Conservation (phyloP, 331 rosid genomes). For the Quercus phellos region DNA sequence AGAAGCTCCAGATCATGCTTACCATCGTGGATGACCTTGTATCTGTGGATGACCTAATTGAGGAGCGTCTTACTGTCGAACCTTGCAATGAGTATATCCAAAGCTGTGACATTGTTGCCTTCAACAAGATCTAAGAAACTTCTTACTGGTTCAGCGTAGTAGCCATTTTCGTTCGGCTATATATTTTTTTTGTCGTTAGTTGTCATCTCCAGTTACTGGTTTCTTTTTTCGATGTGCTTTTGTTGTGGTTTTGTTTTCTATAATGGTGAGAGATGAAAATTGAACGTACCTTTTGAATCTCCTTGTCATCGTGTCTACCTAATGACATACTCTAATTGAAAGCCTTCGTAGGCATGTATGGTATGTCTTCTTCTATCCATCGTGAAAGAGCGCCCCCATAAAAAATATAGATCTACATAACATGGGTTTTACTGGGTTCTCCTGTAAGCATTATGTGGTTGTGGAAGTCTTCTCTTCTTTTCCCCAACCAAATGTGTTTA, state of each 20-base stretch:
- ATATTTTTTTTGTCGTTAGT: conserved; percentile 1
- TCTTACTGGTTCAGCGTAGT: conserved; percentile 4
- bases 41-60: conserved; percentile 66
- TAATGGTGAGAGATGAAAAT: conserved; percentile 23
- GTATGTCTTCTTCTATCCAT: too few relatives aligned
- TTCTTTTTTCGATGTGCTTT: conserved; percentile 17
- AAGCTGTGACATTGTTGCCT: conserved; percentile 89
- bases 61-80: conserved; percentile 63
- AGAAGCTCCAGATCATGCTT: conserved; percentile 80
- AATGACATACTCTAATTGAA: conserved; percentile 7
- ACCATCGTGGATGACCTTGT: conserved; percentile 80
- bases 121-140: conserved; percentile 70
- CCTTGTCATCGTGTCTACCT: neutral
- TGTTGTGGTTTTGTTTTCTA: conserved; percentile 24
- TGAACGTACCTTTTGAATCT: conserved; percentile 6
- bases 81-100: conserved; percentile 64
- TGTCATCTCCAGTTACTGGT: neutral
- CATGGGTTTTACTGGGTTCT: too few relatives aligned
- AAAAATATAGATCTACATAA: too few relatives aligned
- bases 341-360: neutral
- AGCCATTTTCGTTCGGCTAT: conserved; percentile 44
- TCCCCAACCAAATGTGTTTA: too few relatives aligned
- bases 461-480: too few relatives aligned
- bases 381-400: too few relatives aligned
- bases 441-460: too few relatives aligned